A percentile compares a stretch with the other conserved stretches of the same genome.
These are phyloP conservation scores for Dactylonectria macrodidyma DNA, from an alignment of 2,329 filamentous ascomycete genomes.

Conservation along the genomic window DNA sequence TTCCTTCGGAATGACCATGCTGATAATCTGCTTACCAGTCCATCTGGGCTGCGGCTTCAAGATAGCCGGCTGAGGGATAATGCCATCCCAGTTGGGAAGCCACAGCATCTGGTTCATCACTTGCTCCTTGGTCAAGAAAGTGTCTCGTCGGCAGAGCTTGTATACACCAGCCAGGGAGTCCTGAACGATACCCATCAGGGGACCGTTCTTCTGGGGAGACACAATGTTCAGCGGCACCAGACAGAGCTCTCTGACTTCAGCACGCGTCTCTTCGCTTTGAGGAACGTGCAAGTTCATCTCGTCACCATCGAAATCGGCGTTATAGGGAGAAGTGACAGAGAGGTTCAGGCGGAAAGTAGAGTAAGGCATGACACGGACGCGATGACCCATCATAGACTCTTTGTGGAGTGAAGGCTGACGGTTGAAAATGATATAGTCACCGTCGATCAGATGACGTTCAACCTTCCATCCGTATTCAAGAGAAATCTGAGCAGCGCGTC, in stretches of 20 bases:
- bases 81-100: constrained; percentile 97
- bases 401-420: constrained; percentile 99
- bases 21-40: constrained; percentile 98
- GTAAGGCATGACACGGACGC: constrained; percentile 97
- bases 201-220: constrained; percentile 95
- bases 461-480: constrained; percentile 99
- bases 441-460: constrained; percentile 94
- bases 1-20: constrained; percentile 89
- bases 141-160: constrained; percentile 94
- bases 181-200: constrained; percentile 99
- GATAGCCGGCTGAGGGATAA: constrained; percentile 94
- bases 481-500: constrained; percentile 86
- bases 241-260: constrained; percentile 94
- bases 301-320: constrained; percentile 99
- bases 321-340: constrained; percentile 98
- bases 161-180: constrained; percentile 97
- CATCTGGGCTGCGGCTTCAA: constrained; percentile 92
- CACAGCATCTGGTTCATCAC: constrained; percentile 98
- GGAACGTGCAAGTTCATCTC: constrained; percentile 99
- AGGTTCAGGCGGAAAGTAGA: constrained; percentile 98
- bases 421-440: constrained; percentile 99
- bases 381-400: constrained; percentile 99
- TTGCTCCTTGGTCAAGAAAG: constrained; percentile 89
- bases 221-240: constrained; percentile 99
- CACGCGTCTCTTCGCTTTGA: constrained; percentile 95